phyloP scores from a whole-genome alignment of 192 early-diverging fungal species.

The Coemansia sp. region DNA sequence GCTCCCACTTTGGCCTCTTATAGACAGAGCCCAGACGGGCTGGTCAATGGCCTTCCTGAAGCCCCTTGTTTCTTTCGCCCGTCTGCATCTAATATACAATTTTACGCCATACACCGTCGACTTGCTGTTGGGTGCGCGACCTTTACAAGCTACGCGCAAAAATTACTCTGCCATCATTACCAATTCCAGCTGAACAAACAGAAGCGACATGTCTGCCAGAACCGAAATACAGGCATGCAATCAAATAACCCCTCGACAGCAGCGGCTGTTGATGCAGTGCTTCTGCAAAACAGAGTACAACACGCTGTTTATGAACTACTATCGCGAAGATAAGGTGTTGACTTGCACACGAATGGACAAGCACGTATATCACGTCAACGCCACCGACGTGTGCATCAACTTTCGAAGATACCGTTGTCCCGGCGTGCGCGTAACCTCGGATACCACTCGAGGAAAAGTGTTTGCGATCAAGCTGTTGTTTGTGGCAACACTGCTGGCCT shows the following conservation, averaged over 20 bases:
- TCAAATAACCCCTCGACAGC: constrained; percentile 21
- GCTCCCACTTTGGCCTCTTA: no score
- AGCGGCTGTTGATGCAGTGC: constrained; percentile 34
- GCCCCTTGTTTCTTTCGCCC: no score
- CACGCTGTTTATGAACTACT: constrained; percentile 27
- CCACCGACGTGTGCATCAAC: constrained; percentile 15
- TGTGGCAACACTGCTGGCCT: constrained; percentile 2
- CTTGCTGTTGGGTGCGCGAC: no score
- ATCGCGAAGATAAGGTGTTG: constrained; percentile 1
- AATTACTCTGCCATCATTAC: no score
- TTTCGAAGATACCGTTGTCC: constrained; percentile 16
- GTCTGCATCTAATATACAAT: no score
- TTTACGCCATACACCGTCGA: no score
- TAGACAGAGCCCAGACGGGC: no score
- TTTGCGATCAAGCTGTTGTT: constrained; percentile 9
- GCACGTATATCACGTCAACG: constrained; percentile 8
- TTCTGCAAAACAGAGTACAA: constrained; percentile 32
- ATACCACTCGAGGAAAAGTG: not conserved
- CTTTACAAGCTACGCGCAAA: no score
- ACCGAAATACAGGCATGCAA: constrained; percentile 13
- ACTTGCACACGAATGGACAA: constrained; percentile 28
- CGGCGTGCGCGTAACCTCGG: constrained; percentile 10
- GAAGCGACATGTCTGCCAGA: not conserved
- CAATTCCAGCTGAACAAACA: not conserved
- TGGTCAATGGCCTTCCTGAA: no score